Conservation (phyloP, 306 rosid species). For the Casuarina cunninghamiana region DNA sequence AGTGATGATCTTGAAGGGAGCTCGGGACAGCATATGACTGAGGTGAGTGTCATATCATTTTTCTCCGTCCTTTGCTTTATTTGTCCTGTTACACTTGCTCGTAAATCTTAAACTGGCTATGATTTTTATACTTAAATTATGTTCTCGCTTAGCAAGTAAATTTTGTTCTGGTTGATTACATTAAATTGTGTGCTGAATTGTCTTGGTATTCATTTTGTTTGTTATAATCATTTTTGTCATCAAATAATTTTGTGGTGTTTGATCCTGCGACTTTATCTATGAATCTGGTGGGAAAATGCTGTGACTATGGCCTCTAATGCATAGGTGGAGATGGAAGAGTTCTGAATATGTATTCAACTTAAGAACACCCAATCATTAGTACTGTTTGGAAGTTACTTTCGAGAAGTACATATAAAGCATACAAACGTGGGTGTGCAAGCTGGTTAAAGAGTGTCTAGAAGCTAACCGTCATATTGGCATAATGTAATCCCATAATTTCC, state of each 20-base stretch:
- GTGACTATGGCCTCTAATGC: neutral
- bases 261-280: neutral
- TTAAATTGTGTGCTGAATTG: conserved; percentile 13
- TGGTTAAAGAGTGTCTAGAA: neutral
- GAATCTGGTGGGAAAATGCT: conserved; percentile 3
- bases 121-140: conserved; percentile 5
- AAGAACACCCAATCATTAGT: conserved; percentile 1
- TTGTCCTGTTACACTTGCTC: neutral
- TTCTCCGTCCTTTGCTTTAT: conserved; percentile 2
- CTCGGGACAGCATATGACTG: conserved; percentile 59
- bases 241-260: conserved; percentile 15
- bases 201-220: conserved; percentile 6
- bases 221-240: conserved; percentile 16
- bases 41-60: conserved; percentile 58
- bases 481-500: neutral
- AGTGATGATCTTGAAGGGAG: conserved; percentile 48
- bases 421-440: neutral
- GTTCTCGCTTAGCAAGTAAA: conserved; percentile 20
- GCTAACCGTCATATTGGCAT: neutral
- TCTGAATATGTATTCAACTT: conserved; percentile 13
- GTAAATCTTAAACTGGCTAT: neutral
- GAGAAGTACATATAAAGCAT: neutral
- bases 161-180: neutral
- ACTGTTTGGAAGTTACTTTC: neutral
- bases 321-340: conserved; percentile 2